Base-by-base conservation (phyloP, 208 protist species). In the Leishmania arabica region DNA sequence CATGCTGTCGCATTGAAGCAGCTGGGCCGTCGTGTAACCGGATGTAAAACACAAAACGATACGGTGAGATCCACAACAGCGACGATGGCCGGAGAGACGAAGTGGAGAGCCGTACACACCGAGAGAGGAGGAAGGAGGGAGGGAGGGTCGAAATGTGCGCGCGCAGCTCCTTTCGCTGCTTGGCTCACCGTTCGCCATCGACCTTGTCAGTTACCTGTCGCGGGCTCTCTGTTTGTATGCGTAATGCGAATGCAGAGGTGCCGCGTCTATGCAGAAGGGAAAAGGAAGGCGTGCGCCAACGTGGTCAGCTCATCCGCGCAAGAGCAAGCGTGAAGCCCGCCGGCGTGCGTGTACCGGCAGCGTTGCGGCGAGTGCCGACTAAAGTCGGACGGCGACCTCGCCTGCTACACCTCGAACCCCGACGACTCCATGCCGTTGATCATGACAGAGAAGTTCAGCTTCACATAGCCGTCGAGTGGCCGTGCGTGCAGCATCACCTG, bases 391-490 rank as follows among this genome's bases (percentile, higher is more conserved):
- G 31, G 31, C 56, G 15, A 47, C 54, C 37, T 1, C n/a, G 24
- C 47, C 24, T 47, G 66, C 40, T 84, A 87, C 45, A 83, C 49
- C 47, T 95, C 92, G 78, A 93, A 95, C n/a, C 94, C 94, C 31
- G 87, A 92, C 58, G 86, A 86, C 40, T 88, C 83, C 80, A 97
- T 86, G 7, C 94, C 94, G 66, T 89, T 95, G 49, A 97, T 85
- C 51, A 91, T 84, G 21, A 97, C 90, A 5, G 87, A 91, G 47
- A 97, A 94, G 40, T 88, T 91, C 1, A 97, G 64, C 17, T 86
- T 82, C 27, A 94, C 92, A 53, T 90, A 88, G 9, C 91, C 94
- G 34, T 86, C 84, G 11, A 97, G 75, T 3, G 92, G 89, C 17
- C 85, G 84, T 1, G 92, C 91, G 19, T 80, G 86, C 34, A 97